Conservation (phyloP, 495 filamentous ascomycete species). For the Staphylotrichum tortipilum region DNA sequence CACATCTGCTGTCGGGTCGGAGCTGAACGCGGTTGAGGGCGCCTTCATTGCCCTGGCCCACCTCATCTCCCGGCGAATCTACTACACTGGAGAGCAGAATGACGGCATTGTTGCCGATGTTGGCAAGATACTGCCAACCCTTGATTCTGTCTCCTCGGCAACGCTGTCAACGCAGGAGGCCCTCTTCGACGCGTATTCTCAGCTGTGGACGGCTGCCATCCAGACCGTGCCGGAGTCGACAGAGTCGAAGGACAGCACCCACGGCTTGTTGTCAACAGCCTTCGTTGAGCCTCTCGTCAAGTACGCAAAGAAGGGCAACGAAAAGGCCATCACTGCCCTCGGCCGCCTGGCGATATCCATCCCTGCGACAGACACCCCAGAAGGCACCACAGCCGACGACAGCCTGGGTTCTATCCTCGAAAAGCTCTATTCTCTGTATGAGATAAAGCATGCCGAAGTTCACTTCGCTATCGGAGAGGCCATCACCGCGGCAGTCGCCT, state of each 20-base stretch:
- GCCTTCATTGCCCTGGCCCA: slow-evolving; percentile 24
- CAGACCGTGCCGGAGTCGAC: background rate
- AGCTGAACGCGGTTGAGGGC: slow-evolving; percentile 31
- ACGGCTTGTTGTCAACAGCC: slow-evolving; percentile 4
- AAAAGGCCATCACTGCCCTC: slow-evolving; percentile 67
- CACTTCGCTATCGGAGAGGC: slow-evolving; percentile 89
- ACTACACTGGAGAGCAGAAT: slow-evolving; percentile 12
- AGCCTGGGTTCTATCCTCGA: slow-evolving; percentile 43
- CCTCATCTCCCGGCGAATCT: slow-evolving; percentile 20
- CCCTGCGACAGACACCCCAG: slow-evolving; percentile 13
- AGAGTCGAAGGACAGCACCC: background rate
- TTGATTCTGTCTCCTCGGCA: slow-evolving; percentile 13
- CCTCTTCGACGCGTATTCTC: slow-evolving; percentile 57
- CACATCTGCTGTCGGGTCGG: slow-evolving; percentile 25
- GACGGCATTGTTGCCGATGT: background rate
- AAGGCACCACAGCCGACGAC: background rate
- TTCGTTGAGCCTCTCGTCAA: slow-evolving; percentile 51
- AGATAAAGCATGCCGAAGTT: slow-evolving; percentile 71
- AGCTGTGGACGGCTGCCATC: slow-evolving; percentile 63
- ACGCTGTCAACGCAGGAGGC: slow-evolving; percentile 29
- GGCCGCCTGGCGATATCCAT: slow-evolving; percentile 57
- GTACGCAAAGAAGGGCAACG: slow-evolving; percentile 70
- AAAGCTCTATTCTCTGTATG: slow-evolving; percentile 65
- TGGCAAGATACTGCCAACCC: slow-evolving; percentile 13
- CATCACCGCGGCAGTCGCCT: slow-evolving; percentile 61